Evolutionary conservation across 208 protist species (phyloP).

Genomic region (Crithidia mellificae): DNA sequence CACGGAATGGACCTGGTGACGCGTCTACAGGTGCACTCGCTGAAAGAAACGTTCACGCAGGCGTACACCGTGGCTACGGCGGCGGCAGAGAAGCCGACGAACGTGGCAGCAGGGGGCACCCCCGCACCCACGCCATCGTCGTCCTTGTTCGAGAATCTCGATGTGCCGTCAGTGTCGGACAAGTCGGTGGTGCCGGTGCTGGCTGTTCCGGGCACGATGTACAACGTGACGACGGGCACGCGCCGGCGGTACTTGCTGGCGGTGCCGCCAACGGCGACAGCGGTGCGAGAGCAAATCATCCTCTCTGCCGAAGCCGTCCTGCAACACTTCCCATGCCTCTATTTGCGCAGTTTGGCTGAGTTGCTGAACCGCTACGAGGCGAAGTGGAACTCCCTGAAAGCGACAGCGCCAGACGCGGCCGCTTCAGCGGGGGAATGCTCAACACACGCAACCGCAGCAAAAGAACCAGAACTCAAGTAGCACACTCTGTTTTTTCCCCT

Average conservation of each 20-base stretch:
- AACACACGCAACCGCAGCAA: too few relatives aligned
- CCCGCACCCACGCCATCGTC: background rate
- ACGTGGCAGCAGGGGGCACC: background rate
- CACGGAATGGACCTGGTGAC: slow-evolving; percentile 65
- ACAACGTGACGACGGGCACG: slow-evolving; percentile 27
- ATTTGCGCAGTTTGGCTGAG: slow-evolving; percentile 50
- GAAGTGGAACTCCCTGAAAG: slow-evolving; percentile 19
- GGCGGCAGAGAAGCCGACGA: background rate
- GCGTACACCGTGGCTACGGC: slow-evolving; percentile 10
- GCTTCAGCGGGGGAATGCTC: too few relatives aligned
- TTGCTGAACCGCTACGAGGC: slow-evolving; percentile 31
- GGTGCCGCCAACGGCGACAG: slow-evolving; percentile 10
- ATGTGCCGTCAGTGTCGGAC: slow-evolving; percentile 4
- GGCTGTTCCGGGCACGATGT: slow-evolving; percentile 30
- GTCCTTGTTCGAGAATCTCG: background rate
- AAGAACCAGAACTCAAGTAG: too few relatives aligned
- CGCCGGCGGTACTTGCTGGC: slow-evolving; percentile 26
- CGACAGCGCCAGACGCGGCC: background rate
- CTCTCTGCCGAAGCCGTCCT: slow-evolving; percentile 29
- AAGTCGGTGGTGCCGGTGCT: slow-evolving; percentile 23
- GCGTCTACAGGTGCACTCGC: slow-evolving; percentile 59
- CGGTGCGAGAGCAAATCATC: slow-evolving; percentile 30
- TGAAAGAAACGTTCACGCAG: slow-evolving; percentile 36
- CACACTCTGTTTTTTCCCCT: too few relatives aligned
- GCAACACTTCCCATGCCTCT: slow-evolving; percentile 63